Base-by-base conservation (phyloP, 208 protist species). In the Borovskyia barvae region DNA sequence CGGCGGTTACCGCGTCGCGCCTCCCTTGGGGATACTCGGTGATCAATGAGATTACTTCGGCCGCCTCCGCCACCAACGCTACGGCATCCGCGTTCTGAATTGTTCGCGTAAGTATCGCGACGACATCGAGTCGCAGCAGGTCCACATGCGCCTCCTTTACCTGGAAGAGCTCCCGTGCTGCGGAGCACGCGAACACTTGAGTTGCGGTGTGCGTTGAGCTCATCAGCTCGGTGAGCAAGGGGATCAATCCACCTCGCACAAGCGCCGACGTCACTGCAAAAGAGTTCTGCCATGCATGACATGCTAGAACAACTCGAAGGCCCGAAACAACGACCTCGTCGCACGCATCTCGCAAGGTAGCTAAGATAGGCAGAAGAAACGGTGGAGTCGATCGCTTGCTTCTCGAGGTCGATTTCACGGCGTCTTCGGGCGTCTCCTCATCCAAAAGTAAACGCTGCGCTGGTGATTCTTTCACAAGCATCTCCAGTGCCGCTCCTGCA, bases 131-230 rank as follows among this genome's bases (percentile, higher is more conserved):
- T 19, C 57, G 36, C 46, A 90, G 71, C 35, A 92, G 78, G 20
- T 64, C 30, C 43, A 85, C 80, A 47, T 87, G 73, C 0, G 80
- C 72, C 62, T 94, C 88, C 66, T 90, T 90, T 17, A 94, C 76
- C 29, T 80, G 71, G 48, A 94, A 87, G 6, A 79, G 55, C 5
- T 69, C 60, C 20, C 72, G 50, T 28, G 84, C 66, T 0, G 80
- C 77, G 0, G 70, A 58, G 62, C 80, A 91, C 8, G 82, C 85
- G 11, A 81, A 73, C n/a, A 78, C 76, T 25, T 61, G 46, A 20
- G 87, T 73, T 32, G 74, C 45, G 1, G 39, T 41, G 45, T 86
- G 77, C 0, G 70, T 50, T 22, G 52, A 64, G 8, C 52, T 39
- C 4, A 91, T 59, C 2, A 92, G 62, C 11, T 36, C 47, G 2